Evolutionary conservation across 768 basidiomycete genomes (phyloP).

Genomic region (Serendipita indica): DNA sequence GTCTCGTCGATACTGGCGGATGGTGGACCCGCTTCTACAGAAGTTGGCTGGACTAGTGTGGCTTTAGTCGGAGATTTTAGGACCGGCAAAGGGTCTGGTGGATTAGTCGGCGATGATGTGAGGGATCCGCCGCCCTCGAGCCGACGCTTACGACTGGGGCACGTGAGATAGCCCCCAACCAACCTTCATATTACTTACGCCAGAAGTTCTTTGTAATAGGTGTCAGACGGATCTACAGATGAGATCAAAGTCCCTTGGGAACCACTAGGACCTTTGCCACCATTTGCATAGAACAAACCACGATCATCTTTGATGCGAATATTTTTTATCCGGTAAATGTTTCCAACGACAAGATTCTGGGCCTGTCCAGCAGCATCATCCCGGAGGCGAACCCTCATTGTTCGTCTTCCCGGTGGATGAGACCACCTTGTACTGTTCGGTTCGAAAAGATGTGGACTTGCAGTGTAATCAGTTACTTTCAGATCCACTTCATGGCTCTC

Average conservation of each 20-base stretch:
- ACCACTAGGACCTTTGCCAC: background rate
- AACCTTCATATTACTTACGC: background rate
- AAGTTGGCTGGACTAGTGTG: background rate
- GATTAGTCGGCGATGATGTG: too few species aligned
- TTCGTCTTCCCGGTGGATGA: background rate
- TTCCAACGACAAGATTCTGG: background rate
- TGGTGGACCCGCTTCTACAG: background rate
- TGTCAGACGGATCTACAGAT: background rate
- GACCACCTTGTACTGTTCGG: background rate
- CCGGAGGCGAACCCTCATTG: background rate
- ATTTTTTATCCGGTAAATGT: background rate
- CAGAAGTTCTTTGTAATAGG: background rate
- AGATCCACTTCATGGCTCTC: background rate
- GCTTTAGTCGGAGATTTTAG: background rate
- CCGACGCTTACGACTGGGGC: too few species aligned
- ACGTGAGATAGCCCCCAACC: background rate
- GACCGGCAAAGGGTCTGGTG: too few species aligned
- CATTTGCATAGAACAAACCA: too few species aligned
- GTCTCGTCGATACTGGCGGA: too few species aligned
- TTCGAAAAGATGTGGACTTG: background rate
- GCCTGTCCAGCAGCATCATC: background rate
- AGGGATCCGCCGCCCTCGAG: too few species aligned
- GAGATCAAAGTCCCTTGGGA: background rate
- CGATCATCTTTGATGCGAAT: background rate
- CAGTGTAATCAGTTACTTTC: background rate